Evolutionary conservation across 2,329 filamentous ascomycete genomes (phyloP), one percentile per base, ranked within the genome.

Genomic region (Gaeumannomyces sp.): DNA sequence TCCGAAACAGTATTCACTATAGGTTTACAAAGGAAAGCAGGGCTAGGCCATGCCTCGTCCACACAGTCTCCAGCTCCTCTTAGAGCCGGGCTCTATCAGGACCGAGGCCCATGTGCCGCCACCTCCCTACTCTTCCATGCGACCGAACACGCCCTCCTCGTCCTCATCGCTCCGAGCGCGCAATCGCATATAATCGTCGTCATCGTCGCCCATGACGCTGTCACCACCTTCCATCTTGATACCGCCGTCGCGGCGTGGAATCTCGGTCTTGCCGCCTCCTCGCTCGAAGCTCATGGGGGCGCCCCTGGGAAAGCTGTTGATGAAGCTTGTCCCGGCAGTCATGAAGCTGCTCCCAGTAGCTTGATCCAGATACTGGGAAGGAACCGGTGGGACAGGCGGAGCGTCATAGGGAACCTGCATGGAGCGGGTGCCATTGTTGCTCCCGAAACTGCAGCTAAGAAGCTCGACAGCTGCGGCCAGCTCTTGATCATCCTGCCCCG

Each of bases 81-180:
- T 7, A 25, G 45, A 53, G 45, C 45, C 45, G 10, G 22, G 45
- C 22, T 53, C 22, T 25, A 53, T 5, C 22, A 3, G 45, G 22
- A n/a, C 22, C 22, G 45, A 53, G 45, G 45, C 14, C 22, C 4
- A 53, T 53, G 8, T 53, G 22, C 22, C 45, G n/a, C 45, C 45
- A 53, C 45, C 62, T 68, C 56, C 68, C 79, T 82, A 95, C 77
- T 96, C 92, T 78, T 99, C 95, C 94, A 98, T 98, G 70, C 87
- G 87, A 65, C 93, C 93, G 80, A 99, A 99, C 72, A 98, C 90
- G 73, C 93, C 93, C 69, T 97, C 93, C 70, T 98, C 94, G 68
- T 96, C 93, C 71, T 97, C 93, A 71, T 96, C 91, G 75, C 88
- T 89, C 67, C 89, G 85, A 62, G 85, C 85, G 64, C 85, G 83